phyloP scores from a whole-genome alignment of 148 eudicot species.

The Silene uniflora region DNA sequence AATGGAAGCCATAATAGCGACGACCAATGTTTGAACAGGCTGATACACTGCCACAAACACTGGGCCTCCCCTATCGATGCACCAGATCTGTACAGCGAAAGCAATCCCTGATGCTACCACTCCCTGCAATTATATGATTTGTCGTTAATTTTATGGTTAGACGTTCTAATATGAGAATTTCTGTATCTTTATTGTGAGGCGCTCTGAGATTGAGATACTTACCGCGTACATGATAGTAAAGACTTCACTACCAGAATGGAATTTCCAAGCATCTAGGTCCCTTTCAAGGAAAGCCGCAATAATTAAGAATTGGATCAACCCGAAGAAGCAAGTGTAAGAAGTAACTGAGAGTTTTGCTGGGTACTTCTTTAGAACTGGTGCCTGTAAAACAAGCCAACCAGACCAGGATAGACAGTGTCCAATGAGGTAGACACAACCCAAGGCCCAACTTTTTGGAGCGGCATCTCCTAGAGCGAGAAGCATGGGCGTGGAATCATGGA shows the following conservation, averaged over 20 bases:
- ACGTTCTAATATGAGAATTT: neutral
- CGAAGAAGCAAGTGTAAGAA: slow-evolving; percentile 93
- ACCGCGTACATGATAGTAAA: slow-evolving; percentile 94
- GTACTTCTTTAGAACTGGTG: slow-evolving; percentile 83
- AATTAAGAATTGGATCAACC: slow-evolving; percentile 71
- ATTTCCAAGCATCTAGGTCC: slow-evolving; percentile 74
- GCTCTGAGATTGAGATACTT: slow-evolving; percentile 21
- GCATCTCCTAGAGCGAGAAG: slow-evolving; percentile 62
- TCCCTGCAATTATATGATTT: slow-evolving; percentile 51
- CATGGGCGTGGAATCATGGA: slow-evolving; percentile 40
- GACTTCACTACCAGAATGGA: slow-evolving; percentile 85
- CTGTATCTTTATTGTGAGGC: neutral
- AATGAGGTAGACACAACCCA: slow-evolving; percentile 85
- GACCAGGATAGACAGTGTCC: slow-evolving; percentile 98
- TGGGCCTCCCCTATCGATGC: slow-evolving; percentile 96
- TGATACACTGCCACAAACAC: slow-evolving; percentile 98
- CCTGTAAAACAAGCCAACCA: slow-evolving; percentile 90
- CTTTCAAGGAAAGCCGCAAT: slow-evolving; percentile 85
- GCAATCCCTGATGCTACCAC: slow-evolving; percentile 99
- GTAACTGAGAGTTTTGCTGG: slow-evolving; percentile 95
- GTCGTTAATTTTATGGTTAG: neutral
- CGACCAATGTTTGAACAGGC: slow-evolving; percentile 98
- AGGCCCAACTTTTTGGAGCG: slow-evolving; percentile 76
- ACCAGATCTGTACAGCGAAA: slow-evolving; percentile 99
- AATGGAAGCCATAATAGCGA: slow-evolving; percentile 86